Evolutionary conservation across 169 alveolate genomes (phyloP).

Genomic region (Amoebophrya sp.): DNA sequence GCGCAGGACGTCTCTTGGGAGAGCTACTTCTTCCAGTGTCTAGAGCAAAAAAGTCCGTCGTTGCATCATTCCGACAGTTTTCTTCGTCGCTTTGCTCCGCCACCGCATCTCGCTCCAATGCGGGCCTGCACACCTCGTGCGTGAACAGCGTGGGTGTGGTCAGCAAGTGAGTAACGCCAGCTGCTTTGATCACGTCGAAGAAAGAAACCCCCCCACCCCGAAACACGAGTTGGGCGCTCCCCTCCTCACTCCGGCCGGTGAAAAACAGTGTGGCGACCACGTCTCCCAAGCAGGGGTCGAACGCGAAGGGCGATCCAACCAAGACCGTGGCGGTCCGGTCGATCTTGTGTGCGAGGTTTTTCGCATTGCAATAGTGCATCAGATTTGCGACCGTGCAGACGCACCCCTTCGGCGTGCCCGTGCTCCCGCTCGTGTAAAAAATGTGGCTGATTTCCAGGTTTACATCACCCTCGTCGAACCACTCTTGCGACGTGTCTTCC

Average conservation of each 20-base stretch:
- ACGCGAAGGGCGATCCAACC: background rate
- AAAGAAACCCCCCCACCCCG: too few relatives aligned
- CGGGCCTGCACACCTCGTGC: too few relatives aligned
- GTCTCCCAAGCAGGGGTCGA: constrained; percentile 8
- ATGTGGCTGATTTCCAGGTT: background rate
- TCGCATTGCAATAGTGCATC: background rate
- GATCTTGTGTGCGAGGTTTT: background rate
- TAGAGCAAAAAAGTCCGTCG: too few relatives aligned
- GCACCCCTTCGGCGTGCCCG: background rate
- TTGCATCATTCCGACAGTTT: too few relatives aligned
- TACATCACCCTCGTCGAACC: too few relatives aligned
- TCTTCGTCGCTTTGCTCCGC: too few relatives aligned
- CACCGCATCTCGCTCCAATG: too few relatives aligned
- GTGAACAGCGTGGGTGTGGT: background rate
- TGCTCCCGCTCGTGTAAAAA: background rate
- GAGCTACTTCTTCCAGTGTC: too few relatives aligned
- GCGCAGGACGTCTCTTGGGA: too few relatives aligned
- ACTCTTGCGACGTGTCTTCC: too few relatives aligned
- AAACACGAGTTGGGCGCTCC: too few relatives aligned
- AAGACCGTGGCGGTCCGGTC: background rate
- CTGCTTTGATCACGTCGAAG: too few relatives aligned
- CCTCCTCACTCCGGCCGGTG: background rate
- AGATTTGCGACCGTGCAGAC: background rate
- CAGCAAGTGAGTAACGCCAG: background rate
- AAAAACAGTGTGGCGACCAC: background rate